These are phyloP conservation scores for Hansenula sp. DNA, from an alignment of 1,139 yeast species.

Conservation along the genomic window DNA sequence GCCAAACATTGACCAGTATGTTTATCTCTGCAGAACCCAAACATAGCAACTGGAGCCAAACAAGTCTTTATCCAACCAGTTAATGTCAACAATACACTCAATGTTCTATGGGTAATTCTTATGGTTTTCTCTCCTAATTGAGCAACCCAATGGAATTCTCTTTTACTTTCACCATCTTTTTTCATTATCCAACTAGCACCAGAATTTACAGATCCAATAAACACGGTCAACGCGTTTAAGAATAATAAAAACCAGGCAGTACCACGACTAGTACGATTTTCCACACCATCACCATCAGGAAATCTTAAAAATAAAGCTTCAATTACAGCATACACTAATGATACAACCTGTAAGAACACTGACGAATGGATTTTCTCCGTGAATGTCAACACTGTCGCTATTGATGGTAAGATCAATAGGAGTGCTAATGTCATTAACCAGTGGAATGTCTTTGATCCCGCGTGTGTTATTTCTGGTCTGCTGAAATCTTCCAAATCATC, in stretches of 20 bases:
- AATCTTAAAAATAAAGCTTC: conserved; percentile 56
- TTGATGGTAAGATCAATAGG: conserved; percentile 49
- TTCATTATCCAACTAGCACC: conserved; percentile 46
- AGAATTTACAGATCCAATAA: conserved; percentile 49
- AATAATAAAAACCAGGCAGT: conserved; percentile 56
- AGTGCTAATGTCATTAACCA: conserved; percentile 50
- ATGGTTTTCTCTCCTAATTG: conserved; percentile 28
- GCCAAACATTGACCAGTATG: conserved; percentile 94
- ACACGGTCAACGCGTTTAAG: conserved; percentile 41
- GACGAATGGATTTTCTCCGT: conserved; percentile 47
- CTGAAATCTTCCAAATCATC: conserved; percentile 24
- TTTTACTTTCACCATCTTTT: conserved; percentile 16
- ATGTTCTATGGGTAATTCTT: conserved; percentile 36
- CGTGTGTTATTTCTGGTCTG: conserved; percentile 33
- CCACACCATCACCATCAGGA: conserved; percentile 61
- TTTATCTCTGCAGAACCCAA: conserved; percentile 75
- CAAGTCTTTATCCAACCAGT: conserved; percentile 69
- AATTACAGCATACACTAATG: conserved; percentile 45
- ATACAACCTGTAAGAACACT: conserved; percentile 40
- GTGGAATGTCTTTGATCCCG: conserved; percentile 55
- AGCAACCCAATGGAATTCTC: conserved; percentile 23
- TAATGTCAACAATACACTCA: conserved; percentile 42
- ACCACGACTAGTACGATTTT: conserved; percentile 61
- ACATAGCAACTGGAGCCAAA: conserved; percentile 76
- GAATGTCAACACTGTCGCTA: conserved; percentile 48